phyloP scores from a whole-genome alignment of 140 eudicot species.

The Ambrosia hybrid region DNA sequence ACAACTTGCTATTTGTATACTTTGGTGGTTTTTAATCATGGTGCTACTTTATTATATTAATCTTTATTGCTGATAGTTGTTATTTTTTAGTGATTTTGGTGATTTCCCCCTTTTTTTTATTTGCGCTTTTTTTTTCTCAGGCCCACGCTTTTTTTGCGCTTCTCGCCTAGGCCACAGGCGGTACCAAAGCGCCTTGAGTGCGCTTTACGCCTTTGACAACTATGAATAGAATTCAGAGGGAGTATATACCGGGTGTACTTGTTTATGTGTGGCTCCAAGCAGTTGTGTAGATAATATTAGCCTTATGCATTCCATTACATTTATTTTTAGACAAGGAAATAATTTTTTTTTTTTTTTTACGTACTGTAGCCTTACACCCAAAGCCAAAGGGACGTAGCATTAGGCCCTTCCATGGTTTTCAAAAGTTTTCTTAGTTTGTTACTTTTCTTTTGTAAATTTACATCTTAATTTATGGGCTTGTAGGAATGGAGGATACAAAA shows the following conservation, averaged over 20 bases:
- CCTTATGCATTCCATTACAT: not conserved
- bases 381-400: not conserved
- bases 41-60: too few species aligned
- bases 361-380: not conserved
- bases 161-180: too few species aligned
- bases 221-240: not conserved
- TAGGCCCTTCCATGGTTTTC: not conserved
- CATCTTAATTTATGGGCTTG: not conserved
- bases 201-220: too few species aligned
- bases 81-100: too few species aligned
- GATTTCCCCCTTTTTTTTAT: too few species aligned
- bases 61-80: too few species aligned
- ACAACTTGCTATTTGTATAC: too few species aligned
- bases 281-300: not conserved
- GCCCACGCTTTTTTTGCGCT: too few species aligned
- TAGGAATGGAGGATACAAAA: not conserved
- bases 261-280: not conserved
- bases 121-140: too few species aligned
- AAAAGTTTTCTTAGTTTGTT: not conserved
- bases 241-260: not conserved
- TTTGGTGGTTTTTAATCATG: too few species aligned
- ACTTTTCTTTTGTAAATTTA: not conserved
- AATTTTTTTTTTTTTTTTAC: not conserved
- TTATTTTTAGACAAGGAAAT: not conserved
- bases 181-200: too few species aligned